Percentiles rank a stretch among this genome's conserved stretches.
These are phyloP conservation scores for Dalbergia cochinchinensis DNA, from an alignment of 306 rosid species.

Conservation along the genomic window DNA sequence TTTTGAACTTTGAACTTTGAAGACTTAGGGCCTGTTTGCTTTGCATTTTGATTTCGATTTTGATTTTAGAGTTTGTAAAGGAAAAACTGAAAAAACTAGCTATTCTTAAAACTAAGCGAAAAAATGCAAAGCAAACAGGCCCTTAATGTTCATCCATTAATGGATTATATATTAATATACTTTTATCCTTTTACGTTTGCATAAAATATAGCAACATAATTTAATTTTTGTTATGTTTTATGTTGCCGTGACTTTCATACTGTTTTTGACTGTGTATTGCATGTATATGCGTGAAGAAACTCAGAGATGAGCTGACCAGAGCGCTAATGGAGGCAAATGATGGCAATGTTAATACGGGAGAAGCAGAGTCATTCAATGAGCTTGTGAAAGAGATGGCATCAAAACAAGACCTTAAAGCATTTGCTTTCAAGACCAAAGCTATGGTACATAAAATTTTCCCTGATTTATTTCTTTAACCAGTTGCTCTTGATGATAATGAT, in stretches of 20 bases:
- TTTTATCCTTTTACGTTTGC: too few species aligned
- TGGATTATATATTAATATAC: too few species aligned
- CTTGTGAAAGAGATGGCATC: constrained; percentile 69
- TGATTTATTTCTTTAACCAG: constrained; percentile 11
- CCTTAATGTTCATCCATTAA: too few species aligned
- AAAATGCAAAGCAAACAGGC: too few species aligned
- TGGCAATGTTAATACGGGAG: constrained; percentile 53
- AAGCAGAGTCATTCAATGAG: constrained; percentile 65
- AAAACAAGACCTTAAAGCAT: constrained; percentile 70
- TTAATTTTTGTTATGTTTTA: not conserved
- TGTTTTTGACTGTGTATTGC: constrained; percentile 37
- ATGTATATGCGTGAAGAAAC: constrained; percentile 55
- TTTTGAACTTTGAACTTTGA: too few species aligned
- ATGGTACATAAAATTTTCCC: constrained; percentile 57
- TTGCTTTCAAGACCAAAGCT: constrained; percentile 86
- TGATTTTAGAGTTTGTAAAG: too few species aligned
- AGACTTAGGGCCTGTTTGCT: too few species aligned
- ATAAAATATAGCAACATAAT: too few species aligned
- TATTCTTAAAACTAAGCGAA: too few species aligned
- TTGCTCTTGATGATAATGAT: not conserved
- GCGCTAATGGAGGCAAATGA: constrained; percentile 70
- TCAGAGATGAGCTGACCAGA: constrained; percentile 72
- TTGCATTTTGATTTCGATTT: too few species aligned
- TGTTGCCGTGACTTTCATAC: not conserved
- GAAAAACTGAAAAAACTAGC: too few species aligned